Base-by-base conservation (phyloP, 2,329 filamentous ascomycete genomes). In the Purpureocillium lavendulum region DNA sequence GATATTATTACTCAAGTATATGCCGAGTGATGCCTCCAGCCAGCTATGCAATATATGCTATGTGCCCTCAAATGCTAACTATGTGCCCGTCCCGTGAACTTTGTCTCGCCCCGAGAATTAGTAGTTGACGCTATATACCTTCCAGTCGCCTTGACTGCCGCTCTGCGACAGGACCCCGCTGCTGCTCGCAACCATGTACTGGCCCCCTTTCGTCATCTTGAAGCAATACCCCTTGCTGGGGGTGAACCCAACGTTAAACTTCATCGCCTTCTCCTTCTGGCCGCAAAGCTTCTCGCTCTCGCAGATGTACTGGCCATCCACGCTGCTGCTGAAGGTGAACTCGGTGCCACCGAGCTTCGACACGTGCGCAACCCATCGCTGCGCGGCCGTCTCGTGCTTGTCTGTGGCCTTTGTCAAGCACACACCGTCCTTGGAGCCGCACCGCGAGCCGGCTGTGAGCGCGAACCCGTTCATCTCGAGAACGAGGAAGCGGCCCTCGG, bases 401-500 rank as follows among this genome's bases (percentile, higher is more conserved):
- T 34, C 12, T 1, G 41, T 47, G 7, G 38, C 32, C 3, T 13
- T 18, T 12, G 24, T 36, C 8, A 45, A 13, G 4, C 16, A 24
- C 1, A 39, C 31, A 4, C 51, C 45, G 0, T 52, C 29, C 2
- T 52, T 57, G 1, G 59, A 57, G 24, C 44, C 46, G 34, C 41
- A 57, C 26, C 51, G 36, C n/a, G 37, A 47, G 41, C 21, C 21
- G 10, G 21, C 21, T 10, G 56, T 56, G 13, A 75, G 57, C 0
- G 69, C 69, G 14, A 50, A 57, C n/a, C 66, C 66, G 28, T 57
- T 52, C 39, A 58, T 53, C 48, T 73, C 71, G 39, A 76, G 69
- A 4, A 69, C 66, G 12, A 77, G 59, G 47, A 69, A 75, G 14
- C 71, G 69, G 10, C 73, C 73, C 49, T 77, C 73, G 5, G 70